Percentiles rank a stretch among this genome's conserved stretches.
Conservation (phyloP, 1,139 yeast species). For the Chernovozyma aurita region DNA sequence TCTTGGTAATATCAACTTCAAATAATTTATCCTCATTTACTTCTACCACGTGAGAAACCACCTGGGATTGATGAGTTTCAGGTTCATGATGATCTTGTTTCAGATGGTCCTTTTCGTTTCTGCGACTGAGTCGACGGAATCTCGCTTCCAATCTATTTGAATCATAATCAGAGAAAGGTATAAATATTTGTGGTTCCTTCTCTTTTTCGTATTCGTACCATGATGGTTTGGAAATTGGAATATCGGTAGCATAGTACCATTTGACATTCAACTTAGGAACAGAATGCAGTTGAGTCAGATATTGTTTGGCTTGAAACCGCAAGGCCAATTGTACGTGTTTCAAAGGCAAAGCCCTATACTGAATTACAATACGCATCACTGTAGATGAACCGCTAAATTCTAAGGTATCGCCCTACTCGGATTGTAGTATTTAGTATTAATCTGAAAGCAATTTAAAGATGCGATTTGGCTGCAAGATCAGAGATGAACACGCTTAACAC, state of each 20-base stretch:
- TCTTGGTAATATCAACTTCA: slow-evolving; percentile 56
- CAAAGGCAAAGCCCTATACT: too few species aligned
- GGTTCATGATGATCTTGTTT: neutral
- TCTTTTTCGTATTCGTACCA: slow-evolving; percentile 47
- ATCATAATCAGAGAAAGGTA: slow-evolving; percentile 67
- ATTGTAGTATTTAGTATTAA: too few species aligned
- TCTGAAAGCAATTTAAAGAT: too few species aligned
- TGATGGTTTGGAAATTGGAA: slow-evolving; percentile 65
- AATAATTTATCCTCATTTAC: slow-evolving; percentile 83
- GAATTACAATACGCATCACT: too few species aligned
- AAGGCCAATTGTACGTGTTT: too few species aligned
- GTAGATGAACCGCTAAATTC: too few species aligned
- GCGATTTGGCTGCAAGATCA: too few species aligned
- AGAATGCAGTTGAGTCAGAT: neutral
- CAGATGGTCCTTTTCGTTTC: too few species aligned
- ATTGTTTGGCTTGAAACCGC: too few species aligned
- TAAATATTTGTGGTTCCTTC: slow-evolving; percentile 54
- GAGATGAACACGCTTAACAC: too few species aligned
- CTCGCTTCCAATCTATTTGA: slow-evolving; percentile 51
- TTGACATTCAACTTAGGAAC: slow-evolving; percentile 15
- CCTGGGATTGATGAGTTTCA: neutral
- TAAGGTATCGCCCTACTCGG: too few species aligned
- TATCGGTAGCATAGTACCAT: slow-evolving; percentile 85
- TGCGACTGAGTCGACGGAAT: slow-evolving; percentile 1
- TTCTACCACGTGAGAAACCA: slow-evolving; percentile 23